These are phyloP conservation scores for Monilinia fructigena DNA, from an alignment of 2,329 filamentous ascomycete genomes.

Conservation along the genomic window DNA sequence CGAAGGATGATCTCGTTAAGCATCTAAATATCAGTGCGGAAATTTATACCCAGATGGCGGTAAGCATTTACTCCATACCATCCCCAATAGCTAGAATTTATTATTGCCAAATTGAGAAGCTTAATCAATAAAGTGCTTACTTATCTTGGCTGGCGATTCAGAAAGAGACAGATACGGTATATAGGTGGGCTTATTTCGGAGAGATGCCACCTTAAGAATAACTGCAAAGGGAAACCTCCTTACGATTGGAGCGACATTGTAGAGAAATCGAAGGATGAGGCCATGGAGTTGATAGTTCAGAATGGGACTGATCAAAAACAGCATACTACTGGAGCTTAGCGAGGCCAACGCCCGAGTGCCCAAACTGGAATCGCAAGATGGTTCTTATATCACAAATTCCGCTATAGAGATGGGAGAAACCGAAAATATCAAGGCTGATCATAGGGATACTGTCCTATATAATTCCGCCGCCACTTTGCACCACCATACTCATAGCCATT, in stretches of 20 bases:
- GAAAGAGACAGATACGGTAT: constrained; percentile 39
- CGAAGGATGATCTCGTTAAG: constrained; percentile 38
- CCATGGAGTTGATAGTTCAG: constrained; percentile 34
- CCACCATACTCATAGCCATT: neutral
- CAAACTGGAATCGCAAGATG: constrained; percentile 41
- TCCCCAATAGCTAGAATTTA: neutral
- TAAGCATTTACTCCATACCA: constrained; percentile 29
- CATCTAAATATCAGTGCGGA: constrained; percentile 34
- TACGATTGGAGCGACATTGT: constrained; percentile 41
- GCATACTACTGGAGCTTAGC: constrained; percentile 38
- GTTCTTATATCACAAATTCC: constrained; percentile 42
- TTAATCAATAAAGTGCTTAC: constrained; percentile 30
- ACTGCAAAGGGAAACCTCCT: constrained; percentile 37
- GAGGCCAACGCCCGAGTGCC: constrained; percentile 28
- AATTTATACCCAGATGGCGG: constrained; percentile 38
- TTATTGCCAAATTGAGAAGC: constrained; percentile 1
- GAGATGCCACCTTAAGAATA: constrained; percentile 37
- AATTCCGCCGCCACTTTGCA: neutral
- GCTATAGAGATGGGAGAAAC: constrained; percentile 40
- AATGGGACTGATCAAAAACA: constrained; percentile 32
- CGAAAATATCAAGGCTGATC: constrained; percentile 25
- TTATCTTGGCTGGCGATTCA: constrained; percentile 28
- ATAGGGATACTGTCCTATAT: constrained; percentile 1
- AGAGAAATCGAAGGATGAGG: constrained; percentile 39
- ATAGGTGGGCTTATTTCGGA: constrained; percentile 38